These are phyloP conservation scores for Tylopilus sp. DNA, from an alignment of 768 basidiomycete genomes.

Conservation along the genomic window DNA sequence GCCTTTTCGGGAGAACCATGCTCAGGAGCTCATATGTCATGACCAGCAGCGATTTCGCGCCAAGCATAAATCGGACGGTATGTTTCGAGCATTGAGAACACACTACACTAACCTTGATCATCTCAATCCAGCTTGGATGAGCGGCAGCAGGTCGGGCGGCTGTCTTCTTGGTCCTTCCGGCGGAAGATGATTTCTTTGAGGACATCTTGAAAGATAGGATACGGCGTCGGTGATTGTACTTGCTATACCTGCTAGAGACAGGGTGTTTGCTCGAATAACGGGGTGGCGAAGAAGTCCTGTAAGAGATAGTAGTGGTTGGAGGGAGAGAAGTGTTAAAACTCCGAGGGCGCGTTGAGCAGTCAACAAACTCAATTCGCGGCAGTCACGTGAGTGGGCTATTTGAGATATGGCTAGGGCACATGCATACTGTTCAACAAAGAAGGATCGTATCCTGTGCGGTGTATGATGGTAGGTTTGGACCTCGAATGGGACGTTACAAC, in stretches of 20 bases:
- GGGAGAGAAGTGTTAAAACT: constrained; percentile 40
- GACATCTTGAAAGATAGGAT: constrained; percentile 27
- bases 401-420: constrained; percentile 28
- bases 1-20: constrained; percentile 32
- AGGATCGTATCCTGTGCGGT: background rate
- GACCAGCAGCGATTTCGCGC: constrained; percentile 1
- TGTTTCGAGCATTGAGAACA: constrained; percentile 9
- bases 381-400: constrained; percentile 35
- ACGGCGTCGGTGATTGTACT: constrained; percentile 10
- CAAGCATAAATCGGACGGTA: constrained; percentile 13
- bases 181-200: constrained; percentile 44
- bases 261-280: constrained; percentile 14
- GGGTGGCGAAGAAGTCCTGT: constrained; percentile 21
- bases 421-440: constrained; percentile 8
- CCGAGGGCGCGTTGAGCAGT: constrained; percentile 39
- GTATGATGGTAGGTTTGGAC: constrained; percentile 2
- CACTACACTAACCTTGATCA: constrained; percentile 66
- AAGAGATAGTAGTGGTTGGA: constrained; percentile 49
- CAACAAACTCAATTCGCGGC: constrained; percentile 39
- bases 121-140: constrained; percentile 65
- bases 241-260: constrained; percentile 13
- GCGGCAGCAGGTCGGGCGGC: constrained; percentile 30
- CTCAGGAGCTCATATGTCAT: constrained; percentile 5
- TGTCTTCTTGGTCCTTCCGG: constrained; percentile 41
- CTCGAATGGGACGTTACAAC: constrained; percentile 9